These are phyloP conservation scores for Collybia nuda DNA, from an alignment of 768 basidiomycete genomes.

Conservation along the genomic window DNA sequence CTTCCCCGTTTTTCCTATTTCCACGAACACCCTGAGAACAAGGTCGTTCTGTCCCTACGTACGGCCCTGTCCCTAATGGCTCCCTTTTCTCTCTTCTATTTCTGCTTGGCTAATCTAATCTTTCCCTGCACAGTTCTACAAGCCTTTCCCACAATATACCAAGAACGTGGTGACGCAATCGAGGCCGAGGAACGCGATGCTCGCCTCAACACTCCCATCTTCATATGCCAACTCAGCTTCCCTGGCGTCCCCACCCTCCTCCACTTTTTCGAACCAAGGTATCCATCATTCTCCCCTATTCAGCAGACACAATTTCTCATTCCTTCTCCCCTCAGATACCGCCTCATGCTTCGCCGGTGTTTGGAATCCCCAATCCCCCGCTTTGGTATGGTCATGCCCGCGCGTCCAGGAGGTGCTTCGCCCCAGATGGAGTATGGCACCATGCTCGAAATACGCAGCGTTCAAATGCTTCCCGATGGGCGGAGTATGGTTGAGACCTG, in stretches of 20 bases:
- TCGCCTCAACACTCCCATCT: slow-evolving; percentile 86
- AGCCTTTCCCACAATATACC: slow-evolving; percentile 65
- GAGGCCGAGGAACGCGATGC: slow-evolving; percentile 77
- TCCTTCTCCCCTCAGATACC: slow-evolving; percentile 50
- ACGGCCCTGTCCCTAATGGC: no score
- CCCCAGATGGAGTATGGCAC: slow-evolving; percentile 79
- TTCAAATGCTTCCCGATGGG: slow-evolving; percentile 88
- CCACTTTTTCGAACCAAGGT: slow-evolving; percentile 93
- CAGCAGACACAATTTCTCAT: slow-evolving; percentile 1
- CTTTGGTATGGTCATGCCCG: slow-evolving; percentile 93
- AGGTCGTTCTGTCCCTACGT: slow-evolving; percentile 71
- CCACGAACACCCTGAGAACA: slow-evolving; percentile 78
- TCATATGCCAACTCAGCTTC: slow-evolving; percentile 87
- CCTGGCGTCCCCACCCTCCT: slow-evolving; percentile 88
- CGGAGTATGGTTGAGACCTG: slow-evolving; percentile 78
- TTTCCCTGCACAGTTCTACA: slow-evolving; percentile 51
- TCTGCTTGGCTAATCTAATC: slow-evolving; percentile 1
- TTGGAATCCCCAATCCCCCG: slow-evolving; percentile 73
- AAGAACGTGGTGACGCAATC: slow-evolving; percentile 60
- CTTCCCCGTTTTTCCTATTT: slow-evolving; percentile 78
- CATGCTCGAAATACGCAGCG: slow-evolving; percentile 85
- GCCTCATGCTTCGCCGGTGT: slow-evolving; percentile 96
- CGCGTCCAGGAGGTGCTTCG: slow-evolving; percentile 33
- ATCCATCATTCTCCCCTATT: slow-evolving; percentile 2
- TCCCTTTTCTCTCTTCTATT: slow-evolving; percentile 13